Evolutionary conservation across 169 alveolate species (phyloP).

Genomic region (Plasmodium falciparum): DNA sequence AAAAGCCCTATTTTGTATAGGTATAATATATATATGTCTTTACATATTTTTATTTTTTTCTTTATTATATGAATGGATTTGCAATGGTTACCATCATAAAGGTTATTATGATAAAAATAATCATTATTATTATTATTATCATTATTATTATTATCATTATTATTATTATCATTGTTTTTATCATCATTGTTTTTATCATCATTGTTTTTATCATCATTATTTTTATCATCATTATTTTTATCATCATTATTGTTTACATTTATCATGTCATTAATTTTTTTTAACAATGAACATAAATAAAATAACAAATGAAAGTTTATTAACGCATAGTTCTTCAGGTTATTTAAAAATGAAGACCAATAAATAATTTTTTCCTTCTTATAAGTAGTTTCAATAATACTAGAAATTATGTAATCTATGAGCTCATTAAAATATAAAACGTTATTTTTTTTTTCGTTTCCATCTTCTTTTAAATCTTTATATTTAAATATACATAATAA

Average conservation of each 20-base stretch:
- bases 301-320: conserved; percentile 49
- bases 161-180: too few species aligned
- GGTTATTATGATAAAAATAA: too few species aligned
- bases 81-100: too few species aligned
- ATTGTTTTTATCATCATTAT: too few species aligned
- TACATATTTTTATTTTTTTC: conserved; percentile 39
- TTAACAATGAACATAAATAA: conserved; percentile 43
- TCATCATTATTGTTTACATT: neutral
- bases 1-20: conserved; percentile 31
- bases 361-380: conserved; percentile 25
- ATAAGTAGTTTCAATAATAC: conserved; percentile 21
- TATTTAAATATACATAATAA: too few species aligned
- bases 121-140: too few species aligned
- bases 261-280: neutral
- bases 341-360: conserved; percentile 45
- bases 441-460: neutral
- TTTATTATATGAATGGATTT: neutral
- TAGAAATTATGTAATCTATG: conserved; percentile 24
- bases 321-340: conserved; percentile 11
- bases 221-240: too few species aligned
- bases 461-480: neutral
- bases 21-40: conserved; percentile 34
- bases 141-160: too few species aligned
- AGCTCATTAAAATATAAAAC: conserved; percentile 20
- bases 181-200: too few species aligned